These are phyloP conservation scores for Nakazawaea populi DNA, from an alignment of 805 yeast genomes.

Conservation along the genomic window DNA sequence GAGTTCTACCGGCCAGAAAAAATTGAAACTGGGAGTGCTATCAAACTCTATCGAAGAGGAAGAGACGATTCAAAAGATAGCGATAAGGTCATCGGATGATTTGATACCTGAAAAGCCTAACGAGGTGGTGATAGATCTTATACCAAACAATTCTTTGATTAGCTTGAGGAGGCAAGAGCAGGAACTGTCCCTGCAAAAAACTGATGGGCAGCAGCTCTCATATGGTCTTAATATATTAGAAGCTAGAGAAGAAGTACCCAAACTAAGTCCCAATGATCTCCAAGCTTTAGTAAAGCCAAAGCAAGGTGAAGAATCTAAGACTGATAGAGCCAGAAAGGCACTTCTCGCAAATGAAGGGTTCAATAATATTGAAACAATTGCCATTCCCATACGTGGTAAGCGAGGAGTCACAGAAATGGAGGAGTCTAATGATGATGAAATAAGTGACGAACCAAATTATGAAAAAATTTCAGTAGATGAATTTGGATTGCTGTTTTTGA, in stretches of 20 bases:
- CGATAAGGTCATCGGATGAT: conserved; percentile 7
- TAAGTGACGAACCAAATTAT: conserved; percentile 6
- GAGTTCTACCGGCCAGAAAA: not conserved
- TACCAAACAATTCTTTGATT: conserved; percentile 8
- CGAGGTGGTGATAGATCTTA: conserved; percentile 1
- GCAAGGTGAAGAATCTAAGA: too few species aligned
- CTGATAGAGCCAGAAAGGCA: too few species aligned
- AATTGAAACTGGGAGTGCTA: conserved; percentile 1
- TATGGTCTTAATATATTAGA: not conserved
- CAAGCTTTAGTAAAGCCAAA: too few species aligned
- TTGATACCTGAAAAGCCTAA: not conserved
- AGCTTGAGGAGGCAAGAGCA: not conserved
- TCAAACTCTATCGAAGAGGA: not conserved
- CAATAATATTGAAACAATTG: too few species aligned
- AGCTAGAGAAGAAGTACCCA: not conserved
- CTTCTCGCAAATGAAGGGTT: too few species aligned
- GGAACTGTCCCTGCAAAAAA: not conserved
- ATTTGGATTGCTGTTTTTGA: conserved; percentile 10
- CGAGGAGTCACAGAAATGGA: too few species aligned
- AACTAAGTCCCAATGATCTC: not conserved
- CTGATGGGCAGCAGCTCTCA: not conserved
- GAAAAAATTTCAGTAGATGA: conserved; percentile 9
- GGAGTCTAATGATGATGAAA: not conserved
- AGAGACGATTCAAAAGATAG: not conserved
- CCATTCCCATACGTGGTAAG: too few species aligned